Conservation (phyloP, 352 stramenopile species). For the Globisporangium perplexum region DNA sequence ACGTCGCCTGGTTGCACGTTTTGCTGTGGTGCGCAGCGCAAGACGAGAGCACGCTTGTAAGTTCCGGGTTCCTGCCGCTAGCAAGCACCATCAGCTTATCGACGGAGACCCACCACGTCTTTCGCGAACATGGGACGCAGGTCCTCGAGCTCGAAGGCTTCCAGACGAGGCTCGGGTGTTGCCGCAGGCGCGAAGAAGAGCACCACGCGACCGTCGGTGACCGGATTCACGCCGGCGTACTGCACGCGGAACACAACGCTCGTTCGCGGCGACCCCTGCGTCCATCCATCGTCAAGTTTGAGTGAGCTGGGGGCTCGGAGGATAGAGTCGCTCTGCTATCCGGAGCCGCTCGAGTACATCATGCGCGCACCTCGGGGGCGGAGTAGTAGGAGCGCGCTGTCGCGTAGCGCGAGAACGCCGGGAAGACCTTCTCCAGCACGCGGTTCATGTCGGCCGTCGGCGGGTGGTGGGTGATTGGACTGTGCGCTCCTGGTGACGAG, state of each 20-base stretch:
- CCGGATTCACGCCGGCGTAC: conserved; percentile 29
- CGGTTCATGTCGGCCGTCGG: conserved; percentile 41
- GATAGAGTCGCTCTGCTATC: too few species aligned
- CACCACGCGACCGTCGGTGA: conserved; percentile 43
- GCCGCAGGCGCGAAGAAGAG: conserved; percentile 50
- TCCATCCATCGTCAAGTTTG: neutral
- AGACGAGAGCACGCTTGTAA: neutral
- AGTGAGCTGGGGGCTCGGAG: too few species aligned
- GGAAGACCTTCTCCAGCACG: conserved; percentile 63
- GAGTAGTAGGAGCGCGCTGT: conserved; percentile 46
- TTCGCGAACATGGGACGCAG: conserved; percentile 59
- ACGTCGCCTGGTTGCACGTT: conserved; percentile 44
- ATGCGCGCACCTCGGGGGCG: conserved; percentile 42
- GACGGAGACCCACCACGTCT: conserved; percentile 52
- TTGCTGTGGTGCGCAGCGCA: conserved; percentile 11
- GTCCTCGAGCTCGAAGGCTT: conserved; percentile 51
- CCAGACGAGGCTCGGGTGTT: conserved; percentile 42
- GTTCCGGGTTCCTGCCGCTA: neutral
- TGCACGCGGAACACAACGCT: conserved; percentile 52
- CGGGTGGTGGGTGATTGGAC: neutral
- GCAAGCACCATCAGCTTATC: neutral
- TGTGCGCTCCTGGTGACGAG: neutral
- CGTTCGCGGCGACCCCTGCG: conserved; percentile 32
- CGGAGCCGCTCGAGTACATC: too few species aligned
- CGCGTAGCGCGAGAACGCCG: conserved; percentile 40